A percentile compares a stretch with the other conserved stretches of the same genome.
Evolutionary conservation across 257 asterid species (phyloP).

Genomic region (Catharanthus roseus): DNA sequence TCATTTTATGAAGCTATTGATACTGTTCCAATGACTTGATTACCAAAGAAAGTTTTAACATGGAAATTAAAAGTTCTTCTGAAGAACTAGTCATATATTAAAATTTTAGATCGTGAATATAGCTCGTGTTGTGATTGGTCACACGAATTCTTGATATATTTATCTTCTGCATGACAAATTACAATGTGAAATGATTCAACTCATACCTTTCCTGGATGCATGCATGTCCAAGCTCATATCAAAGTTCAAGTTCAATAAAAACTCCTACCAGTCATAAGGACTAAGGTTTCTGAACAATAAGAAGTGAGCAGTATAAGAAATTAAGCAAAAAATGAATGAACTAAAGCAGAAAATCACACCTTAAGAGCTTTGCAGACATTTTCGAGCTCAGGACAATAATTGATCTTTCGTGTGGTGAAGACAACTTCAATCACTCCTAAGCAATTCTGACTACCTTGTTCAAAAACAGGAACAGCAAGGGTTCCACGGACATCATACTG

Average conservation of each 20-base stretch:
- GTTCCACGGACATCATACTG: slow-evolving; percentile 77
- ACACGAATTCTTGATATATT: not conserved
- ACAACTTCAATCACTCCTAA: slow-evolving; percentile 90
- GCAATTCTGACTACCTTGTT: slow-evolving; percentile 67
- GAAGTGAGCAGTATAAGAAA: slow-evolving; percentile 2
- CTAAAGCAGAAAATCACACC: slow-evolving; percentile 39
- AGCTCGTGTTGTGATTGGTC: not conserved
- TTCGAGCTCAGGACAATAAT: slow-evolving; percentile 73
- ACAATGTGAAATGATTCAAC: not conserved
- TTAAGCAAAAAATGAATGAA: not conserved
- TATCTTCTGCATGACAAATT: not conserved
- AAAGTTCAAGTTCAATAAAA: slow-evolving; percentile 4
- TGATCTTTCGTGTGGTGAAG: slow-evolving; percentile 72
- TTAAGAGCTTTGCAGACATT: slow-evolving; percentile 86
- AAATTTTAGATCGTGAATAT: not conserved
- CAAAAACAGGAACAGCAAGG: slow-evolving; percentile 85
- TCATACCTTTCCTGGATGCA: not conserved
- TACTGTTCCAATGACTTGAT: not conserved
- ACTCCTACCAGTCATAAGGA: slow-evolving; percentile 8
- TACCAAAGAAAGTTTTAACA: not conserved
- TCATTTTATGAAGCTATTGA: not conserved
- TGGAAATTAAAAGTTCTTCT: not conserved
- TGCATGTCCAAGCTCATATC: not conserved
- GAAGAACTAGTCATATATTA: not conserved
- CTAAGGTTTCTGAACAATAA: not conserved